These are phyloP conservation scores for Pseudofabraea citricarpa DNA, from an alignment of 2,329 filamentous ascomycete species.

Conservation along the genomic window DNA sequence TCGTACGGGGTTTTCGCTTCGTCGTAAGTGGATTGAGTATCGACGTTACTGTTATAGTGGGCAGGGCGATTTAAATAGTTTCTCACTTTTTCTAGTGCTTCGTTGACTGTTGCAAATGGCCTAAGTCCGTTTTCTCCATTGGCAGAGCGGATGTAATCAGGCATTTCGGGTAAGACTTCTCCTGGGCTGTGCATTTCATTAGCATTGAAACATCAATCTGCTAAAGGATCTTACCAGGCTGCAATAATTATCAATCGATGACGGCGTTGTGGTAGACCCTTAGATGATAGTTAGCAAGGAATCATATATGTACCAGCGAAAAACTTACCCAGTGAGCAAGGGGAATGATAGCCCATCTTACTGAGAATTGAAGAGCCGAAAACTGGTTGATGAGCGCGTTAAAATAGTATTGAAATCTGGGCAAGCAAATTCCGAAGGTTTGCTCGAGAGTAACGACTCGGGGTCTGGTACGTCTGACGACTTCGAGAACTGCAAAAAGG, in stretches of 20 bases:
- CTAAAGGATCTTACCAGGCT: constrained; percentile 27
- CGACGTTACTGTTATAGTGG: constrained; percentile 35
- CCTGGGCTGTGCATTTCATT: constrained; percentile 48
- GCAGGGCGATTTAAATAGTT: too few species aligned
- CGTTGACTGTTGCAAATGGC: constrained; percentile 39
- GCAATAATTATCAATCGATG: constrained; percentile 51
- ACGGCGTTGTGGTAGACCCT: constrained; percentile 23
- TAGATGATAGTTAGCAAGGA: too few species aligned
- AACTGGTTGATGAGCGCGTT: constrained; percentile 58
- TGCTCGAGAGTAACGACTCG: constrained; percentile 75
- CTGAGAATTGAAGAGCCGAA: constrained; percentile 59
- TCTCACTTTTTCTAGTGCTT: constrained; percentile 17
- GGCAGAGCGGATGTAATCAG: constrained; percentile 52
- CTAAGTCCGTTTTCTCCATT: constrained; percentile 30
- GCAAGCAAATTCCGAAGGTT: constrained; percentile 61
- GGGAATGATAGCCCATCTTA: constrained; percentile 61
- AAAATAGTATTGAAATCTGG: constrained; percentile 51
- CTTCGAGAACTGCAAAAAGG: constrained; percentile 45
- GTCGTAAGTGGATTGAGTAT: constrained; percentile 10
- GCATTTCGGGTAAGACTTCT: constrained; percentile 63
- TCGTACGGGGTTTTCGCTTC: constrained; percentile 34
- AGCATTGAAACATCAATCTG: not conserved
- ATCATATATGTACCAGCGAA: too few species aligned
- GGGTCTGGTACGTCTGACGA: constrained; percentile 56
- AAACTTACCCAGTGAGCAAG: constrained; percentile 39